Conservation (phyloP, 345 rosid genomes). For the thale cress (Arabidopsis thaliana) region TAIR10.1 NC_003070.9:1952001-1952500, state of each 20-base stretch:
- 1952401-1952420: background rate
- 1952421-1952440: slow-evolving; percentile 4
- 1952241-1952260: background rate
- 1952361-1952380: background rate
- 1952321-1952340: background rate
- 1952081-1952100: background rate
- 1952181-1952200: background rate
- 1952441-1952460: background rate
- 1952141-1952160: background rate
- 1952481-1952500: slow-evolving; percentile 53
- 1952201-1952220: too few relatives aligned
- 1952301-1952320: slow-evolving; percentile 8
- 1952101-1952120: too few relatives aligned
- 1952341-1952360: background rate
- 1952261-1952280: background rate
- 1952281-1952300: background rate
- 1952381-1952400: background rate
- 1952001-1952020: background rate
- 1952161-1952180: background rate
- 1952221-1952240: too few relatives aligned
- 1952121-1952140: too few relatives aligned
- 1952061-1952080: background rate
- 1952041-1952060: slow-evolving; percentile 3
- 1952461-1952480: slow-evolving; percentile 49
- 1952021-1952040: background rate